Percentiles rank a stretch among this genome's conserved stretches.
These are phyloP conservation scores for Neonothopanus nambi DNA, from an alignment of 1,284 basidiomycete species.

Conservation along the genomic window DNA sequence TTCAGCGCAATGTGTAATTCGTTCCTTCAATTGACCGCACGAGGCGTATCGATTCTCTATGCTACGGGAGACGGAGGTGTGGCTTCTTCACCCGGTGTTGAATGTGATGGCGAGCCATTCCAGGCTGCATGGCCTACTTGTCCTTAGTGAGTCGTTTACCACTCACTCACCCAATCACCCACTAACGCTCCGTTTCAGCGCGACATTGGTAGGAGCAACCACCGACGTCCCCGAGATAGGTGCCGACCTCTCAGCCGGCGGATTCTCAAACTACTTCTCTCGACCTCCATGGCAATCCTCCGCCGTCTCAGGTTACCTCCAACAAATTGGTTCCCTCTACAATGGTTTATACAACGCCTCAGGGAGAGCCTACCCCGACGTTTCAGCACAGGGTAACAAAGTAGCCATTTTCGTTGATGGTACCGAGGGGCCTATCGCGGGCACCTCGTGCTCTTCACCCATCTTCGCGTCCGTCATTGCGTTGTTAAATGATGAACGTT, in stretches of 20 bases:
- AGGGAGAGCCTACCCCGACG: slow-evolving; percentile 45
- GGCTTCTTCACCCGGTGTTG: slow-evolving; percentile 58
- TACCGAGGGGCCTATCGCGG: slow-evolving; percentile 33
- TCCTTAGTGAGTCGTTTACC: slow-evolving; percentile 15
- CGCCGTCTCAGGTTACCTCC: slow-evolving; percentile 38
- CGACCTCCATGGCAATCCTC: slow-evolving; percentile 40
- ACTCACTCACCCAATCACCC: background rate
- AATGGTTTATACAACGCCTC: slow-evolving; percentile 6
- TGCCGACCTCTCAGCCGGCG: slow-evolving; percentile 53
- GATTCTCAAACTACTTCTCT: slow-evolving; percentile 10
- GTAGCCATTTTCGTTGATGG: slow-evolving; percentile 46
- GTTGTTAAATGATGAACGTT: slow-evolving; percentile 63
- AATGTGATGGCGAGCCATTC: slow-evolving; percentile 51
- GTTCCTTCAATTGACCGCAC: slow-evolving; percentile 9
- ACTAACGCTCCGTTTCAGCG: slow-evolving; percentile 53
- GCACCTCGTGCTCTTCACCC: slow-evolving; percentile 58
- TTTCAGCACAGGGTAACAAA: slow-evolving; percentile 53
- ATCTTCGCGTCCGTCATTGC: slow-evolving; percentile 57
- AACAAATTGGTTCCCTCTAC: slow-evolving; percentile 25
- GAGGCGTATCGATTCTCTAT: slow-evolving; percentile 8
- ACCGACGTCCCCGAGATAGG: slow-evolving; percentile 52
- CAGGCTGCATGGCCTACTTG: slow-evolving; percentile 63
- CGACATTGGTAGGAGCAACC: slow-evolving; percentile 57
- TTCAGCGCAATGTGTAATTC: slow-evolving; percentile 27
- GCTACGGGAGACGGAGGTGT: slow-evolving; percentile 51